Percentiles rank a stretch among this genome's conserved stretches.
Evolutionary conservation across 306 rosid genomes (phyloP).

Genomic region (Argentina anserina): DNA sequence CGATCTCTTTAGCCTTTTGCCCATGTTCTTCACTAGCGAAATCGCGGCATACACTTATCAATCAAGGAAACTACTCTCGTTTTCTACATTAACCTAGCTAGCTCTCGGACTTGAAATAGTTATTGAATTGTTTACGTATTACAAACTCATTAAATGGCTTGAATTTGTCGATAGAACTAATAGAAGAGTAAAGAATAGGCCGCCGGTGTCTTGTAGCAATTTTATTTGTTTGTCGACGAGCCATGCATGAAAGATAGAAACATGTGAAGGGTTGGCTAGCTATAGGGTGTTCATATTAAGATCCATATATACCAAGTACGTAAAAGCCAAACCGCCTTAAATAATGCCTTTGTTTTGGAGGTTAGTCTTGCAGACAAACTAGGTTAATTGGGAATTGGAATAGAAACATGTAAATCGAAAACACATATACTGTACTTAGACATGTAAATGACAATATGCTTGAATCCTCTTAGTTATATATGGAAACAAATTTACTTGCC

Average conservation of each 20-base stretch:
- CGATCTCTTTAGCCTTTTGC: not conserved
- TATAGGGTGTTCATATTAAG: not conserved
- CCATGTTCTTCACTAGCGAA: slow-evolving; percentile 1
- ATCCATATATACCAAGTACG: slow-evolving; percentile 4
- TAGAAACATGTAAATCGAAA: not conserved
- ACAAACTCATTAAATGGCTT: too few relatives aligned
- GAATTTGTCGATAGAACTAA: not conserved
- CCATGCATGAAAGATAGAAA: not conserved
- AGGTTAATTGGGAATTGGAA: not conserved
- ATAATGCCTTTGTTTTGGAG: slow-evolving; percentile 4
- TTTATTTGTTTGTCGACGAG: not conserved
- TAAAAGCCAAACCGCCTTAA: not conserved
- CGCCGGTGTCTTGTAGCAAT: not conserved
- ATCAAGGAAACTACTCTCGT: not conserved
- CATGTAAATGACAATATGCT: too few relatives aligned
- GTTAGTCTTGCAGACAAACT: not conserved
- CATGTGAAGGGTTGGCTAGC: not conserved
- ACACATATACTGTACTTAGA: too few relatives aligned
- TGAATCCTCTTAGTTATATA: too few relatives aligned
- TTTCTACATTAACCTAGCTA: too few relatives aligned
- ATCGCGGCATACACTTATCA: slow-evolving; percentile 3
- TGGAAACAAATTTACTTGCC: too few relatives aligned
- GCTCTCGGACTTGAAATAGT: not conserved
- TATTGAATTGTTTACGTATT: too few relatives aligned
- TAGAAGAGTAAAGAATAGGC: not conserved